Percentiles rank a stretch among this genome's conserved stretches.
Conservation (phyloP, 352 stramenopile genomes). For the Lagenidium giganteum region DNA sequence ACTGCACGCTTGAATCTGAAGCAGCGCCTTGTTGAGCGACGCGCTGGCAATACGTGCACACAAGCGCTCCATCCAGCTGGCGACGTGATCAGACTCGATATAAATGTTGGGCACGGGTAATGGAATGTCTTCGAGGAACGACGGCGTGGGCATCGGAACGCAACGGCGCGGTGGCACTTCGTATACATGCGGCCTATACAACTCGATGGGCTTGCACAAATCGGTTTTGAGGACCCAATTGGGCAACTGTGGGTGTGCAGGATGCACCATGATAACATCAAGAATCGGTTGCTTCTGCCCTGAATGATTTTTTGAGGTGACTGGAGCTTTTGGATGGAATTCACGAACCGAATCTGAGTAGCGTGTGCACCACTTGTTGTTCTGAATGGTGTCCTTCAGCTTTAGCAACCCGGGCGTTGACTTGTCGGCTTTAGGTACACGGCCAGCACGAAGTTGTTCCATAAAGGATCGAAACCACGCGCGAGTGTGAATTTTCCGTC, state of each 20-base stretch:
- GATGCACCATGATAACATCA: constrained; percentile 63
- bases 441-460: constrained; percentile 72
- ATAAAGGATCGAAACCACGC: constrained; percentile 90
- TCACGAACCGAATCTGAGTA: constrained; percentile 56
- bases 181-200: constrained; percentile 85
- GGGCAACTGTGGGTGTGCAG: constrained; percentile 37
- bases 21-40: constrained; percentile 42
- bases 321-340: constrained; percentile 65
- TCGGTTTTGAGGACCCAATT: constrained; percentile 72
- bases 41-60: constrained; percentile 42
- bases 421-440: constrained; percentile 36
- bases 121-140: constrained; percentile 67
- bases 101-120: constrained; percentile 63
- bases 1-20: constrained; percentile 69
- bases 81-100: constrained; percentile 55
- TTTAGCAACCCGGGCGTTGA: constrained; percentile 61
- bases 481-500: constrained; percentile 77
- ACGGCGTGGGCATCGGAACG: constrained; percentile 83
- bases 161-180: constrained; percentile 71
- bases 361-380: constrained; percentile 53
- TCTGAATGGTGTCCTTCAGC: constrained; percentile 81
- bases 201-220: constrained; percentile 44
- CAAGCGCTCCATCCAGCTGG: constrained; percentile 67
- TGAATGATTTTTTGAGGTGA: constrained; percentile 75
- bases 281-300: constrained; percentile 19